These are phyloP conservation scores for Saksenaea oblongispora DNA, from an alignment of 371 early-diverging fungal species.

Conservation along the genomic window DNA sequence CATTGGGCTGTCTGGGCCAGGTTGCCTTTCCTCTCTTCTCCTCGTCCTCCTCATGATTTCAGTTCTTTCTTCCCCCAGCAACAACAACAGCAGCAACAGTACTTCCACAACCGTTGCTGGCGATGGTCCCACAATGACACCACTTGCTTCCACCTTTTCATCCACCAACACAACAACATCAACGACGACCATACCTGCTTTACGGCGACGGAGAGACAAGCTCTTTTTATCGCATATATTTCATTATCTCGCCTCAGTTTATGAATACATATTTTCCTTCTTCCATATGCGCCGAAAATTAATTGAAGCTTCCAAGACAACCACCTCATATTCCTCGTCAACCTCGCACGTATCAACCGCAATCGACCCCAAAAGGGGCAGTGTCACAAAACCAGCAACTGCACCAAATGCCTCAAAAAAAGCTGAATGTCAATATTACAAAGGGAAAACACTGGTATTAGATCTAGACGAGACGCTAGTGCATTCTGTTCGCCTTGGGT, in stretches of 20 bases:
- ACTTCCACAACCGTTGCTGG: background rate
- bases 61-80: slow-evolving; percentile 2
- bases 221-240: slow-evolving; percentile 17
- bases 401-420: slow-evolving; percentile 4
- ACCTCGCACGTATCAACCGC: background rate
- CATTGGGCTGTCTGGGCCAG: slow-evolving; percentile 1
- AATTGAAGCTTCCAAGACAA: slow-evolving; percentile 14
- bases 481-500: slow-evolving; percentile 69
- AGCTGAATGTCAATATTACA: slow-evolving; percentile 35
- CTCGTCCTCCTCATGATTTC: slow-evolving; percentile 6
- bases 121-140: background rate
- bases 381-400: background rate
- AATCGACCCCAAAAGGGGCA: slow-evolving; percentile 5
- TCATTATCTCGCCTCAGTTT: slow-evolving; percentile 20
- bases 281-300: slow-evolving; percentile 17
- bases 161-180: slow-evolving; percentile 4
- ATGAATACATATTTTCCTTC: slow-evolving; percentile 19
- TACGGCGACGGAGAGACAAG: slow-evolving; percentile 16
- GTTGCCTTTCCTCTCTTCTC: background rate
- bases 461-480: slow-evolving; percentile 98
- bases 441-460: slow-evolving; percentile 85
- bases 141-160: slow-evolving; percentile 1
- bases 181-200: slow-evolving; percentile 6
- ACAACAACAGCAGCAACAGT: background rate
- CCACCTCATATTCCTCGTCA: background rate